Base-by-base conservation (phyloP, 2,329 filamentous ascomycete species). In the Fusarium burgessii region DNA sequence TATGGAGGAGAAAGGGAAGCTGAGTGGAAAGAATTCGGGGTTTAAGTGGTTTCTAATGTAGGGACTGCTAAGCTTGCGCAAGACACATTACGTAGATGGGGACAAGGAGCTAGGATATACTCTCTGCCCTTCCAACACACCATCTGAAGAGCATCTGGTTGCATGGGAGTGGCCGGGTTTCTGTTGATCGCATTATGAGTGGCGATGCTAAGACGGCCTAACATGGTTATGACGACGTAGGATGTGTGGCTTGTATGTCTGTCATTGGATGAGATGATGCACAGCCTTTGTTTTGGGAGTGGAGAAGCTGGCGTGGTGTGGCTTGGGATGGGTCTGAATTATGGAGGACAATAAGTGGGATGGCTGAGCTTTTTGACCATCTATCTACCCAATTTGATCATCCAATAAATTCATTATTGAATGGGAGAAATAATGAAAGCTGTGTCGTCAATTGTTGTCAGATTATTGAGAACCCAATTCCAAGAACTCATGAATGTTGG, bases 221-320 rank as follows among this genome's bases (percentile, higher is more conserved):
- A 25, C 61, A 23, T 55, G 40, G 47, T 40, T 49, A 68, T 62
- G 65, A 75, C 73, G 73, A 74, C 55, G 59, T 57, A 27, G 17
- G 43, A 27, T 55, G 51, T 68, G 72, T 70, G 73, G 71, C 71
- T 74, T 49, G 41, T 25, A 18, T 6, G 18, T 12, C 6, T 18
- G 20, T 40, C 33, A 68, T 73, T 73, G 70, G 70, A n/a, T 35
- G 15, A n/a, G 18, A 11, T 11, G 6, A 10, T 20, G 15, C 68
- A 70, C 56, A 62, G 68, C 71, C 68, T 59, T 41, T 71, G 59
- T 72, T 60, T 58, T 70, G 66, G 40, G 58, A 70, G 47, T 69
- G 58, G 46, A 47, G 17, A 45, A 23, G 41, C 35, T 56, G 54
- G 46, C 45, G 45, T 23, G 45, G 38, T 60, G 64, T 66, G 68